Percentiles rank a stretch among this genome's conserved stretches.
Conservation (phyloP, 2,329 filamentous ascomycete genomes). For the Iodosphaeria phyllophila region DNA sequence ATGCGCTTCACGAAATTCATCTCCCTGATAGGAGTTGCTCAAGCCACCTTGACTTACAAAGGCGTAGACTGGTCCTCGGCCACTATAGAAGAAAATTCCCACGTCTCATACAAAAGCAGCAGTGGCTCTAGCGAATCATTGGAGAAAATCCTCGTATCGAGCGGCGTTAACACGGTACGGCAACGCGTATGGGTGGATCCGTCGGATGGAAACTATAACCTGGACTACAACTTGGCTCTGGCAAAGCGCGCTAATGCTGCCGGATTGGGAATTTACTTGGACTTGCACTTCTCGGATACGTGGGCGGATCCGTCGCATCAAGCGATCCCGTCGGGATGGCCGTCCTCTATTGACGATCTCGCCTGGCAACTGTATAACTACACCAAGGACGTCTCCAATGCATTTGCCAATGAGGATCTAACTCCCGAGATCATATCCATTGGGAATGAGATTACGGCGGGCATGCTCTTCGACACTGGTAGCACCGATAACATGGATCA, state of each 20-base stretch:
- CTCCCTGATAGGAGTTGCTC: no score
- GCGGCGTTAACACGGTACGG: slow-evolving; percentile 50
- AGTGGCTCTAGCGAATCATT: slow-evolving; percentile 33
- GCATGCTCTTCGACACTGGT: slow-evolving; percentile 49
- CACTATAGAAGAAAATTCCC: slow-evolving; percentile 39
- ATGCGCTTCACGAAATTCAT: no score
- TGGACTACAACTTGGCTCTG: slow-evolving; percentile 52
- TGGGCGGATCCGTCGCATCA: slow-evolving; percentile 54
- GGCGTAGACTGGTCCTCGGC: slow-evolving; percentile 57
- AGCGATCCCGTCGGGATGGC: slow-evolving; percentile 44
- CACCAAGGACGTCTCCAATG: slow-evolving; percentile 40
- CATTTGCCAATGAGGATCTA: slow-evolving; percentile 35
- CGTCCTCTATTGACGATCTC: slow-evolving; percentile 35
- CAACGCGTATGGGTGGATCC: slow-evolving; percentile 58
- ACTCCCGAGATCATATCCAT: slow-evolving; percentile 45
- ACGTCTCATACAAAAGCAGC: slow-evolving; percentile 39
- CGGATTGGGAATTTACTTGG: slow-evolving; percentile 40
- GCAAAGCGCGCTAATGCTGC: slow-evolving; percentile 44
- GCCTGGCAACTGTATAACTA: slow-evolving; percentile 50
- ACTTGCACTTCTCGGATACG: slow-evolving; percentile 49
- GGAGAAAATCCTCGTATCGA: slow-evolving; percentile 40
- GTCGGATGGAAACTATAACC: slow-evolving; percentile 42
- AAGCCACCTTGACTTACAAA: slow-evolving; percentile 36
- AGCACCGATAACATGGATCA: slow-evolving; percentile 34
- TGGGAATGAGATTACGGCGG: slow-evolving; percentile 54